Percentiles rank a stretch among this genome's conserved stretches.
Conservation (phyloP, 306 rosid species). For the Cicer yamashitae region DNA sequence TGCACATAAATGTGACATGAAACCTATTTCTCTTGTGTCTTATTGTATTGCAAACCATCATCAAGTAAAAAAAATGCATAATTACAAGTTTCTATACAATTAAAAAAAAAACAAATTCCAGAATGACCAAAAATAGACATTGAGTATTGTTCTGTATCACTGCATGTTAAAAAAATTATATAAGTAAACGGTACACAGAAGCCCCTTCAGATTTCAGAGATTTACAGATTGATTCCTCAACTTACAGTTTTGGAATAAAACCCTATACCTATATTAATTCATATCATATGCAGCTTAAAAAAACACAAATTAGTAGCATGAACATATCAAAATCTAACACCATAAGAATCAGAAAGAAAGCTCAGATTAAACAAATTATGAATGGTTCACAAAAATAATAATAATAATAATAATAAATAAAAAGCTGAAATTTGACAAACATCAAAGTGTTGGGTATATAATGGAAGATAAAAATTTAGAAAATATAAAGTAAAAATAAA, state of each 20-base stretch:
- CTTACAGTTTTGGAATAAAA: slow-evolving; percentile 3
- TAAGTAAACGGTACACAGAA: slow-evolving; percentile 3
- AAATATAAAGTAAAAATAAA: too few relatives aligned
- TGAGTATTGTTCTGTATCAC: background rate
- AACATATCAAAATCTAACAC: background rate
- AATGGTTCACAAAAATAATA: background rate
- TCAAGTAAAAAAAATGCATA: background rate
- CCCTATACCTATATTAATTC: background rate
- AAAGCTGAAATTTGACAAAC: too few relatives aligned
- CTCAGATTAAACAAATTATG: background rate
- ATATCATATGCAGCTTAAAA: background rate
- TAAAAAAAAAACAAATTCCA: background rate
- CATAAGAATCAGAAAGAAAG: background rate
- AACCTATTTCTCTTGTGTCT: background rate
- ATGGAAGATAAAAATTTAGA: too few relatives aligned
- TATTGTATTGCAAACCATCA: slow-evolving; percentile 1
- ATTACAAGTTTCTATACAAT: background rate
- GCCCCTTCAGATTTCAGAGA: background rate
- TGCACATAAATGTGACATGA: slow-evolving; percentile 1
- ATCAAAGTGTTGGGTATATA: background rate
- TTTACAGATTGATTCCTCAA: background rate
- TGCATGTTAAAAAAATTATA: background rate
- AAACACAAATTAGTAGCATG: background rate
- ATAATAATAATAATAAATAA: background rate
- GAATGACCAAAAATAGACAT: slow-evolving; percentile 12